A percentile compares a stretch with the other conserved stretches of the same genome.
These are phyloP conservation scores for Diutina scorzettiae DNA, from an alignment of 1,139 yeast genomes.

Conservation along the genomic window DNA sequence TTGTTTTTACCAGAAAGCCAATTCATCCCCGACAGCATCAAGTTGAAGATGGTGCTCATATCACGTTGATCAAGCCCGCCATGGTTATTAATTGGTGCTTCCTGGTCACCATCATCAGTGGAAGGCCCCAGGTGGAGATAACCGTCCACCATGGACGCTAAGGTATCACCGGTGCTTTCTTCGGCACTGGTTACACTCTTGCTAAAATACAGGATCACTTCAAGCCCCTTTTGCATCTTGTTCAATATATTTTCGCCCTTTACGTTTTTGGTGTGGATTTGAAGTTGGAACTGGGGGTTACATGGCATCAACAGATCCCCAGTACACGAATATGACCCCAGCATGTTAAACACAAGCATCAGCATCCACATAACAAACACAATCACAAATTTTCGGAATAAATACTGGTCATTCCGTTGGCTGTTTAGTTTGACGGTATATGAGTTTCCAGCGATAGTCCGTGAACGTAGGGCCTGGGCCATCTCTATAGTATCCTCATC, in stretches of 20 bases:
- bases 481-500: conserved; percentile 1
- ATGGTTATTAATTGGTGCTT: background rate
- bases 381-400: background rate
- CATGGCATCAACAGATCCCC: conserved; percentile 2
- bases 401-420: background rate
- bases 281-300: background rate
- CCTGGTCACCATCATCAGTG: background rate
- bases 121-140: background rate
- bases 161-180: background rate
- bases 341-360: conserved; percentile 3
- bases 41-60: background rate
- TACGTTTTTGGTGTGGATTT: background rate
- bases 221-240: background rate
- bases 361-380: background rate
- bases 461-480: background rate
- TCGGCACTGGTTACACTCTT: background rate
- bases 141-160: background rate
- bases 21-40: background rate
- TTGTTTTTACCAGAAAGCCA: background rate
- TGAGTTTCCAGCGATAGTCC: background rate
- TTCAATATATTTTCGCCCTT: background rate
- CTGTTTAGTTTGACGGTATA: background rate
- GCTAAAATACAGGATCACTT: background rate
- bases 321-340: conserved; percentile 2
- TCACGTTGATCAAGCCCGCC: background rate